Base-by-base conservation (phyloP, 257 asterid genomes). In the Thymus quinquecostatus region DNA sequence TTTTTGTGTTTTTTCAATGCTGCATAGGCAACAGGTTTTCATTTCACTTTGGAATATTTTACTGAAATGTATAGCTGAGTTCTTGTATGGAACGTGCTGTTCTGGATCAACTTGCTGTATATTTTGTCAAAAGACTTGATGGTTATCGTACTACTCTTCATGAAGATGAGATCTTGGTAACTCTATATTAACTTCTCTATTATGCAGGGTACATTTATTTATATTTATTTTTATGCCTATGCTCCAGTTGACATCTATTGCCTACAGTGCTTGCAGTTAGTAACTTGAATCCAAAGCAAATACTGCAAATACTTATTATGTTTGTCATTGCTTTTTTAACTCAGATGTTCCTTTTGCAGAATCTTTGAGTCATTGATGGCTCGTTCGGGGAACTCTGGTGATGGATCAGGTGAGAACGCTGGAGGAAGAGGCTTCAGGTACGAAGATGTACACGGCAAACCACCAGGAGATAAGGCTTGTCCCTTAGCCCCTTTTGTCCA, bases 1-100 rank as follows among this genome's bases (percentile, higher is more conserved):
- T 77, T 72, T 41, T 33, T 60, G 5, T 73, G 73, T 72, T 44
- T 27, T 50, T 38, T 63, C 62, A 60, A 66, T 69, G 66, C 34
- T 69, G 4, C 63, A 69, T 41, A 27, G 21, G 32, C 8, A 61
- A 60, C 55, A 32, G 30, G 12, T 68, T 71, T 41, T 45, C 4
- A 8, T 54, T 79, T 76, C n/a, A 32, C 51, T 54, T 44, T 38
- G 63, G 51, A 70, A 60, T 66, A 58, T 66, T 64, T 61, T 51
- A 40, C 57, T 74, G 44, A 69, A 81, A 59, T 73, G 49, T 71
- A 68, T 76, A 91, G 99, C 86, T 89, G 79, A 95, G 97, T 73
- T 87, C 99, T 69, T 95, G 99, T 63, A 85, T 84, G 89, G 99
- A 95, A 77, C 90, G 89, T 51, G 99, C 99, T 79, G 98, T 92